Base-by-base conservation (phyloP, 2,329 filamentous ascomycete species). In the Cladophialophora chaetospira region DNA sequence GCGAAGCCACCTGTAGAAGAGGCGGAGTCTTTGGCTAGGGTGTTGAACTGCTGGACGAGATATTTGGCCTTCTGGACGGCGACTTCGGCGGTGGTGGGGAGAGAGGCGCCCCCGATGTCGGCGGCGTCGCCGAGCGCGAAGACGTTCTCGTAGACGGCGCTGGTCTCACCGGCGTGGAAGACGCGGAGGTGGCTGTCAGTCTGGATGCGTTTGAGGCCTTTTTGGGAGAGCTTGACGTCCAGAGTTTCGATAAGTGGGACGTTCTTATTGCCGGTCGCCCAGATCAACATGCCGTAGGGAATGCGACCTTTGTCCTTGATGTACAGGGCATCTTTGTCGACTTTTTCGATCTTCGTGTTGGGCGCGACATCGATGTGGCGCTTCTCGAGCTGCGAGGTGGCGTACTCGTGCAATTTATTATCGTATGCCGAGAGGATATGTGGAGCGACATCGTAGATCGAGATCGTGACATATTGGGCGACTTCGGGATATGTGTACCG, bases 371-470 rank as follows among this genome's bases (percentile, higher is more conserved):
- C 66, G 4, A 78, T 68, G 4, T 70, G 65, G 28, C 72, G 68
- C 25, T 68, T 66, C 11, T 68, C 53, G 38, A 78, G 63, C 13
- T 69, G 72, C 38, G 70, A 56, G 42, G 71, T 67, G 1, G 76
- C 76, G 53, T 78, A 77, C 26, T 77, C 70, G 25, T 71, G 68
- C 21, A 78, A 63, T 13, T 70, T 70, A 10, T 68, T 60, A 45
- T 78, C 76, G 45, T 76, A 79, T 0, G 69, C 72, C 5, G 68
- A 69, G 26, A 78, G 63, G 9, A 78, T 73, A 9, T 69, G 62
- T 4, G 72, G 68, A 4, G 75, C 75, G 1, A 77, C 73, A 58
- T 78, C 76, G 53, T 77, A 74, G 35, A 78, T 73, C n/a, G 70
- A 70, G 26, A 78, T 73, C 3, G 60, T 67, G 6, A 77, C 44